Base-by-base conservation (phyloP, 2,329 filamentous ascomycete species). In the Sclerotiophoma versabilis region DNA sequence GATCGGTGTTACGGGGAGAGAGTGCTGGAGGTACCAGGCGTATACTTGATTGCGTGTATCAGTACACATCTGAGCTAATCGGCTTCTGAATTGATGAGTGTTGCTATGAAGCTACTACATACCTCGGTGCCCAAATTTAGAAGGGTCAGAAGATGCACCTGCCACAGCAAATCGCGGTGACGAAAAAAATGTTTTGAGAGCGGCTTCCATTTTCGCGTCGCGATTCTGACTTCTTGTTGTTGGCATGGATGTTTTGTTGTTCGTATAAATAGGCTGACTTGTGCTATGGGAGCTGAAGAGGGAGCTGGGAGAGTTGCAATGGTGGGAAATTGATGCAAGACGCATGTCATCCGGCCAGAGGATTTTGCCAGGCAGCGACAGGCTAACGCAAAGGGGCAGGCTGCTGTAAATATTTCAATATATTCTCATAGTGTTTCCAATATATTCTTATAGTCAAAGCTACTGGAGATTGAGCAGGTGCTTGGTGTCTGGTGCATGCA, bases 81-180 rank as follows among this genome's bases (percentile, higher is more conserved):
- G 12, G 22, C 20, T 5, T 36, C 15, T 46, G 17, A 9, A 25
- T 5, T 12, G 9, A 34, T 20, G 0, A 14, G n/a, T 20, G 11
- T 9, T 8, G 8, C 22, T 34, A 8, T 15, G 33, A 20, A 20
- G 42, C 20, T 23, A 19, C 17, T 29, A 69, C 79, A 53, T 75
- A 93, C 92, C 87, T 80, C 92, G 93, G 76, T 96, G 89, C 20
- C 95, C 93, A 70, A 90, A 97, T 75, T 96, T 97, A 71, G 82
- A 80, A 33, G 89, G 81, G 76, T 96, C 92, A 46, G 90, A 90
- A 72, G 89, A 93, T 30, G 93, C 93, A 66, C 93, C 93, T 17
- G 93, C 92, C 23, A 97, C 93, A 54, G 93, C 93, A 74, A 93
- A 96, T 62, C 84, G 81, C 22, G 88, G 85, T 7, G 88, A 89